Base-by-base conservation (phyloP, 257 asterid genomes). In the Coffea eugenioides region DNA sequence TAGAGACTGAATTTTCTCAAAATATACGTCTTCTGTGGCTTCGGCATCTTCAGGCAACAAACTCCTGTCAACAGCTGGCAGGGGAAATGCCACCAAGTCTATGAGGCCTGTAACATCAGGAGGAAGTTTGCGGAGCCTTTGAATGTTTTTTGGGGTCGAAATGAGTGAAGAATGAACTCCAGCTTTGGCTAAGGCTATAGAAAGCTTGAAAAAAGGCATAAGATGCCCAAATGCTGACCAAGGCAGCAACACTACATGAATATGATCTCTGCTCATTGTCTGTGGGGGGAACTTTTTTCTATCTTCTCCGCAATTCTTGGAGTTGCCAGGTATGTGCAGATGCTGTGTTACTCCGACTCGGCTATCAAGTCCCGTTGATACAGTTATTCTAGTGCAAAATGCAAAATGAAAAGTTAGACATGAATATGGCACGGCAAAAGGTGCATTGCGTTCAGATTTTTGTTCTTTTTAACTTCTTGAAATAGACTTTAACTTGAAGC, bases 161-260 rank as follows among this genome's bases (percentile, higher is more conserved):
- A 81, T 31, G 83, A 82, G 62, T 73, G 68, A 74, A n/a, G 80
- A 84, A 59, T 76, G 89, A 12, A 88, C 82, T 51, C 84, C 83
- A 3, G 16, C 46, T 49, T 54, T 71, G 77, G 89, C 91, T 5
- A 88, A 78, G 75, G 88, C 88, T 43, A 85, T 68, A 36, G 90
- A 77, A 77, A 88, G 82, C 48, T 85, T 81, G 18, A 61, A 71
- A 69, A 81, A 83, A 43, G 91, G 88, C 72, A 82, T 82, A 54
- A 88, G 45, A 41, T 88, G 88, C 25, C 88, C 90, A 65, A 87
- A 87, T 49, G 90, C 88, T 36, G 78, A 70, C 89, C 89, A 86
- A 72, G 88, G 90, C 23, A 85, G 77, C 85, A 87, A 39, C 65
- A 81, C 90, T 25, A 77, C 87, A 41, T 83, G 83, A 39, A 83